Percentiles rank a stretch among this genome's conserved stretches.
Conservation (phyloP, 2,329 filamentous ascomycete species). For the Pseudonectria foliicola region DNA sequence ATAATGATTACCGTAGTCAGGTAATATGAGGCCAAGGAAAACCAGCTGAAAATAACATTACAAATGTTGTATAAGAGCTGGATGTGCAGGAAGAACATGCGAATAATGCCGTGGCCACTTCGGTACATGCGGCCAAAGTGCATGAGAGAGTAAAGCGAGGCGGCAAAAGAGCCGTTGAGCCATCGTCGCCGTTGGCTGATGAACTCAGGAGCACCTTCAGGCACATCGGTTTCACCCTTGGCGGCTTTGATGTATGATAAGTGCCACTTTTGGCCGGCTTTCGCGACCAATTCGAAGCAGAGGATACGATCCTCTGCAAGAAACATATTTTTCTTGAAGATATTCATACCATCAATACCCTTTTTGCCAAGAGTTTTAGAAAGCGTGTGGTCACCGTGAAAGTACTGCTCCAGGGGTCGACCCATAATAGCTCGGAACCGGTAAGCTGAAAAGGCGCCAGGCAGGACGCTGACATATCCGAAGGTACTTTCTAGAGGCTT, state of each 20-base stretch:
- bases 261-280: slow-evolving; percentile 95
- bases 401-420: slow-evolving; percentile 86
- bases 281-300: slow-evolving; percentile 92
- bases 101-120: slow-evolving; percentile 83
- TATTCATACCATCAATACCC: slow-evolving; percentile 97
- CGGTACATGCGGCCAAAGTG: slow-evolving; percentile 96
- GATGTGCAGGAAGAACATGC: slow-evolving; percentile 93
- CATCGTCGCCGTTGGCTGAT: slow-evolving; percentile 91
- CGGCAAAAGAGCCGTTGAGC: slow-evolving; percentile 93
- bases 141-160: slow-evolving; percentile 88
- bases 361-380: slow-evolving; percentile 89
- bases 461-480: slow-evolving; percentile 87
- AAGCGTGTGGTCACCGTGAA: slow-evolving; percentile 91
- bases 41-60: slow-evolving; percentile 81
- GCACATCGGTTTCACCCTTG: slow-evolving; percentile 93
- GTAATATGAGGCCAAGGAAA: slow-evolving; percentile 77
- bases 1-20: slow-evolving; percentile 89
- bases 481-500: slow-evolving; percentile 90
- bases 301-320: slow-evolving; percentile 97
- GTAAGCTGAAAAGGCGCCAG: slow-evolving; percentile 92
- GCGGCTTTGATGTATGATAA: slow-evolving; percentile 92
- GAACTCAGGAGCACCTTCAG: slow-evolving; percentile 85
- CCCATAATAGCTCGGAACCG: slow-evolving; percentile 93
- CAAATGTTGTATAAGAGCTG: slow-evolving; percentile 87
- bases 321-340: slow-evolving; percentile 99